Conservation (phyloP, 257 asterid species). For the Plantago ovata region DNA sequence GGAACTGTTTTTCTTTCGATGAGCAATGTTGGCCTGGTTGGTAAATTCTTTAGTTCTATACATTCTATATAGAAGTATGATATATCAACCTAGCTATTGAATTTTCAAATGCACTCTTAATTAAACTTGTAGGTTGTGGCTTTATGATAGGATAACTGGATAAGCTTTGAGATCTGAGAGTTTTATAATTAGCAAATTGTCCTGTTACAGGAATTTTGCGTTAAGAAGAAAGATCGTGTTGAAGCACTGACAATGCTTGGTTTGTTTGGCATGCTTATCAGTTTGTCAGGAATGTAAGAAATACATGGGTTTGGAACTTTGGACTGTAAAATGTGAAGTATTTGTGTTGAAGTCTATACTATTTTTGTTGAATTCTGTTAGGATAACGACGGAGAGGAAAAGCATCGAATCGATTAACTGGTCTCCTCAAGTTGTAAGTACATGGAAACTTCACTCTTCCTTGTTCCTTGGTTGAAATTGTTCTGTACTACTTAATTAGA, state of each 20-base stretch:
- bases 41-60: not conserved
- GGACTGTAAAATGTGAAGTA: not conserved
- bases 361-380: not conserved
- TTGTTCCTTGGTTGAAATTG: not conserved
- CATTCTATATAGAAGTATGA: too few species aligned
- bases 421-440: conserved; percentile 2
- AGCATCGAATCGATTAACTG: not conserved
- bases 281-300: conserved; percentile 47
- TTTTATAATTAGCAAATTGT: not conserved
- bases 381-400: conserved; percentile 2
- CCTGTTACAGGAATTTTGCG: conserved; percentile 60
- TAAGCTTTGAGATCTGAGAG: too few species aligned
- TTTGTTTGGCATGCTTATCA: conserved; percentile 56
- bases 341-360: not conserved
- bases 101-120: too few species aligned
- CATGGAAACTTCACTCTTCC: not conserved
- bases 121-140: too few species aligned
- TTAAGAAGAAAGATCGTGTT: conserved; percentile 52
- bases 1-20: conserved; percentile 50
- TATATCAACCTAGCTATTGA: not conserved
- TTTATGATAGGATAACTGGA: too few species aligned
- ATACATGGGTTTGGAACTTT: not conserved
- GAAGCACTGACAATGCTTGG: conserved; percentile 76
- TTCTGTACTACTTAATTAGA: too few species aligned
- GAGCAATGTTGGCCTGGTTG: conserved; percentile 75